Conservation (phyloP, 2,329 filamentous ascomycete genomes). For the Colletotrichum sp. region DNA sequence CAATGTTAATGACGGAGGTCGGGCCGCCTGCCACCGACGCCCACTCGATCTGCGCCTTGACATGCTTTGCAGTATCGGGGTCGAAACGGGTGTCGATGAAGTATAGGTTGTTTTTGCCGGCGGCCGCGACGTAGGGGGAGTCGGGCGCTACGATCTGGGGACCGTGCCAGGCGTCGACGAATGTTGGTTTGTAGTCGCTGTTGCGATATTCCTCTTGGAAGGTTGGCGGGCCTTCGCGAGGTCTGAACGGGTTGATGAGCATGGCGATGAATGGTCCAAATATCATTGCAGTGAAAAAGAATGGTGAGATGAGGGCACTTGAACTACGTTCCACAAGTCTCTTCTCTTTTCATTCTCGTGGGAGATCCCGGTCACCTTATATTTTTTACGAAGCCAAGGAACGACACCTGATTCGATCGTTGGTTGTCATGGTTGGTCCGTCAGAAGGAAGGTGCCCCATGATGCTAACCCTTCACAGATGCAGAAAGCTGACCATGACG, state of each 20-base stretch:
- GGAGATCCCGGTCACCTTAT: background rate
- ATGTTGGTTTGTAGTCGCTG: background rate
- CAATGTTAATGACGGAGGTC: background rate
- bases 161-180: conserved; percentile 2
- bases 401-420: background rate
- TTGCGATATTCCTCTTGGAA: conserved; percentile 4
- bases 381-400: background rate
- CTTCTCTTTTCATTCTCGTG: background rate
- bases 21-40: background rate
- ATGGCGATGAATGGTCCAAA: background rate
- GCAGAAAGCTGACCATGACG: background rate
- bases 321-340: background rate
- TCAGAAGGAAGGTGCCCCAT: background rate
- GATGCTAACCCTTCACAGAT: accelerated
- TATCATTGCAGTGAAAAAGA: background rate
- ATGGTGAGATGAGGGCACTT: no score
- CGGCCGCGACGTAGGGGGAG: conserved; percentile 21
- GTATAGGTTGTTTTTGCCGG: conserved; percentile 12
- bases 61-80: conserved; percentile 7
- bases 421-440: background rate
- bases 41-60: conserved; percentile 21
- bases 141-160: conserved; percentile 23
- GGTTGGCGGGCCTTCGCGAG: background rate
- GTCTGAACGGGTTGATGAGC: background rate
- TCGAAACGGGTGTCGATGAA: conserved; percentile 21